These are phyloP conservation scores for Arthonia radiata DNA, from an alignment of 495 filamentous ascomycete species.

Conservation along the genomic window DNA sequence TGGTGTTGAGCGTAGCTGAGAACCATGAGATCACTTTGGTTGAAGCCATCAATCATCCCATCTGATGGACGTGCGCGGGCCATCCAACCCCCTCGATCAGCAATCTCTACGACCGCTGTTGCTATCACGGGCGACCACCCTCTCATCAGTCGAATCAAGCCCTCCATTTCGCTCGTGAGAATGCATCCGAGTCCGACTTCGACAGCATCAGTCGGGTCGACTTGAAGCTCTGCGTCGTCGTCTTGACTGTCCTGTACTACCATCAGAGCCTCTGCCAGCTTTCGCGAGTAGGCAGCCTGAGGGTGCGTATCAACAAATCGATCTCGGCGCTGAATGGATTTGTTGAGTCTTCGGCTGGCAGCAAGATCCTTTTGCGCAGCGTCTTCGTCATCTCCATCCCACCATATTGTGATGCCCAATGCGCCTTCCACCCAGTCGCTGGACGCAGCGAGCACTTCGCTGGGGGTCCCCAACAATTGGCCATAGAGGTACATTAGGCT, in stretches of 20 bases:
- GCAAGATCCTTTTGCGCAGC: conserved; percentile 3
- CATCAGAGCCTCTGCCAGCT: conserved; percentile 25
- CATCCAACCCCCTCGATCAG: conserved; percentile 51
- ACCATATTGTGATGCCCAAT: conserved; percentile 60
- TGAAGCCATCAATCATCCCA: conserved; percentile 19
- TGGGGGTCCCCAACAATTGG: conserved; percentile 41
- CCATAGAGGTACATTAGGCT: conserved; percentile 51
- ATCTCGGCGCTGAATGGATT: conserved; percentile 6
- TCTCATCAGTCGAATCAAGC: conserved; percentile 43
- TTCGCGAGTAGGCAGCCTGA: conserved; percentile 25
- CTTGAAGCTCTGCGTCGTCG: conserved; percentile 28
- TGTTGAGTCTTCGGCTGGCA: conserved; percentile 13
- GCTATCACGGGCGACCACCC: conserved; percentile 56
- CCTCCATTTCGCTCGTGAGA: conserved; percentile 52
- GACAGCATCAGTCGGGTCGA: conserved; percentile 43
- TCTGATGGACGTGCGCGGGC: conserved; percentile 15
- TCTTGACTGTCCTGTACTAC: conserved; percentile 21
- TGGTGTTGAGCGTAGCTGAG: conserved; percentile 23
- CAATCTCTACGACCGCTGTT: conserved; percentile 55
- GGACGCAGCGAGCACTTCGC: conserved; percentile 40
- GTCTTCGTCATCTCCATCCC: conserved; percentile 50
- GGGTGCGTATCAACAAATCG: conserved; percentile 21
- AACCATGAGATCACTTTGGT: conserved; percentile 36
- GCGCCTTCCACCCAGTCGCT: conserved; percentile 78
- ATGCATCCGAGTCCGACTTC: conserved; percentile 60